A percentile compares a stretch with the other conserved stretches of the same genome.
These are phyloP conservation scores for Calocybe cyanea DNA, from an alignment of 768 basidiomycete genomes.

Conservation along the genomic window DNA sequence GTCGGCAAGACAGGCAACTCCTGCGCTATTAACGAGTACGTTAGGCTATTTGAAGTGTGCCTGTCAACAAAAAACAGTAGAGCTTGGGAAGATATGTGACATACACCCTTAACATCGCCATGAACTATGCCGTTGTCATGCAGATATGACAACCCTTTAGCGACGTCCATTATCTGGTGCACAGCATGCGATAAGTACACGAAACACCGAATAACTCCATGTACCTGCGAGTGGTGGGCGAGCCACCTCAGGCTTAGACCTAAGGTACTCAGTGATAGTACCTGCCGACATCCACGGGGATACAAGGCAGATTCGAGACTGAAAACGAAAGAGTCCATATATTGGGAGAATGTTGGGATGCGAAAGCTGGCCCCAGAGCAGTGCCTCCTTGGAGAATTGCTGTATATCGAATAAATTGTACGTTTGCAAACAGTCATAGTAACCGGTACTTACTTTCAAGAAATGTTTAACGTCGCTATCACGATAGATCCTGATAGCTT, in stretches of 20 bases:
- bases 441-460: background rate
- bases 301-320: background rate
- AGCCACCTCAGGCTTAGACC: background rate
- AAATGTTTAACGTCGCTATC: background rate
- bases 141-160: too few relatives aligned
- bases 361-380: too few relatives aligned
- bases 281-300: slow-evolving; percentile 8
- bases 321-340: slow-evolving; percentile 1
- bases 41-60: slow-evolving; percentile 4
- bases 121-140: slow-evolving; percentile 9
- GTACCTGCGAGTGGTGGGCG: slow-evolving; percentile 4
- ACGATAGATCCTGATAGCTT: background rate
- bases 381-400: too few relatives aligned
- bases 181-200: background rate
- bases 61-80: background rate
- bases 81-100: background rate
- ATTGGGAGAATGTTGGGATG: too few relatives aligned
- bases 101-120: slow-evolving; percentile 9
- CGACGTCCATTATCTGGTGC: slow-evolving; percentile 4
- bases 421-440: too few relatives aligned
- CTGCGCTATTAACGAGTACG: slow-evolving; percentile 1
- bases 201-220: background rate
- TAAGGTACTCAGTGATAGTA: background rate
- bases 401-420: too few relatives aligned
- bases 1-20: background rate